Percentiles rank a stretch among this genome's conserved stretches.
These are phyloP conservation scores for Bryoglossum gracile DNA, from an alignment of 495 filamentous ascomycete genomes.

Conservation along the genomic window DNA sequence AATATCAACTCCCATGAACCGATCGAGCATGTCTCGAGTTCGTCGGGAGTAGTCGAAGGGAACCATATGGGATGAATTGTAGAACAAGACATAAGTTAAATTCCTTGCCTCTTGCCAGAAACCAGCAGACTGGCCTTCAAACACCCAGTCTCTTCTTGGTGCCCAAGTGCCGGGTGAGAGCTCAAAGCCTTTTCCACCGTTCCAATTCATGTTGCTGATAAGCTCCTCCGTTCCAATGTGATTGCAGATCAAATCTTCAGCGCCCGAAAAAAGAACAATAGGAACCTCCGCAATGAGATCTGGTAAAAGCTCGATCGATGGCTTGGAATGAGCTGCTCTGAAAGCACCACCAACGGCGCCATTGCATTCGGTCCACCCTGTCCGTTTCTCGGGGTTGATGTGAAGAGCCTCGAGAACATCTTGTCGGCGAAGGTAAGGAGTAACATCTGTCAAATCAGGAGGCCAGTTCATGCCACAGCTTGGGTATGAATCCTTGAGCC, in stretches of 20 bases:
- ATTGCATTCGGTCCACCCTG: slow-evolving; percentile 89
- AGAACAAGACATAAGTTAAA: slow-evolving; percentile 90
- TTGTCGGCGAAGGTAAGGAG: slow-evolving; percentile 73
- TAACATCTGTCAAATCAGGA: slow-evolving; percentile 66
- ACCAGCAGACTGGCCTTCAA: slow-evolving; percentile 83
- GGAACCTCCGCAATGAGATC: slow-evolving; percentile 67
- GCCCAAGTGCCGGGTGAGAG: slow-evolving; percentile 85
- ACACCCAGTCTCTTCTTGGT: slow-evolving; percentile 85
- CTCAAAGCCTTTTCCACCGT: slow-evolving; percentile 84
- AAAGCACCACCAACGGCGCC: slow-evolving; percentile 68
- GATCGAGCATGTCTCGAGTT: slow-evolving; percentile 91
- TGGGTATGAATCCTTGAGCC: slow-evolving; percentile 62
- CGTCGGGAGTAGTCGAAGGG: slow-evolving; percentile 86
- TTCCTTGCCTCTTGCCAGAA: slow-evolving; percentile 93
- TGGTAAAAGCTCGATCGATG: slow-evolving; percentile 69
- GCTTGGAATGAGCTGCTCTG: slow-evolving; percentile 56
- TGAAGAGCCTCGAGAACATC: slow-evolving; percentile 78
- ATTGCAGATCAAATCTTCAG: slow-evolving; percentile 94
- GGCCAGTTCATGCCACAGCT: slow-evolving; percentile 97
- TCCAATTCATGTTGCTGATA: slow-evolving; percentile 89
- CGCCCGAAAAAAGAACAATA: slow-evolving; percentile 83
- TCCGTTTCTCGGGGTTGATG: slow-evolving; percentile 69
- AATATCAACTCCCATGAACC: slow-evolving; percentile 92
- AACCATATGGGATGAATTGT: slow-evolving; percentile 96
- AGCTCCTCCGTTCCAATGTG: slow-evolving; percentile 89